Conservation (phyloP, 495 filamentous ascomycete genomes). For the Aspergillus mulundensis region DNA sequence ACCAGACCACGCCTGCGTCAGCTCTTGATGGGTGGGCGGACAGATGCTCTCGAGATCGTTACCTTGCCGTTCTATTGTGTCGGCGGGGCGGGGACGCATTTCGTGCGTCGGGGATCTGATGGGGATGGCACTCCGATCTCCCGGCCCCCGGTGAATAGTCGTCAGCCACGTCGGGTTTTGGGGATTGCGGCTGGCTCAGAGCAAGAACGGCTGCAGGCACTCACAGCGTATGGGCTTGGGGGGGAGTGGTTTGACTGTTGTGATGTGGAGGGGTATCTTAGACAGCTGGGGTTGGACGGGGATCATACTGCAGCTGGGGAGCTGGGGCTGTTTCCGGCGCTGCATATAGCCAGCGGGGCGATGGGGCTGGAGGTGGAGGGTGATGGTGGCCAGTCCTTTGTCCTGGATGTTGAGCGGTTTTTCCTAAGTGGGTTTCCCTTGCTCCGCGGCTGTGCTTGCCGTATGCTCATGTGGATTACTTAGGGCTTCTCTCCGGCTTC, state of each 20-base stretch:
- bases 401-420: slow-evolving; percentile 12
- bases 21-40: slow-evolving; percentile 25
- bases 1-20: slow-evolving; percentile 42
- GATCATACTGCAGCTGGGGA: too few relatives aligned
- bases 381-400: background rate
- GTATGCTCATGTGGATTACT: background rate
- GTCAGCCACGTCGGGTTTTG: slow-evolving; percentile 19
- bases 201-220: background rate
- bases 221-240: slow-evolving; percentile 40
- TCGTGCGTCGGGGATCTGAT: slow-evolving; percentile 17
- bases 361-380: too few relatives aligned
- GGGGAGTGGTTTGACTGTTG: slow-evolving; percentile 70
- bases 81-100: slow-evolving; percentile 65
- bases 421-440: slow-evolving; percentile 8
- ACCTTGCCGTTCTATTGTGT: slow-evolving; percentile 60
- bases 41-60: slow-evolving; percentile 46
- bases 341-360: background rate
- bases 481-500: slow-evolving; percentile 1
- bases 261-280: slow-evolving; percentile 57
- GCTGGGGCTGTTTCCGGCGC: slow-evolving; percentile 9
- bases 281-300: slow-evolving; percentile 19
- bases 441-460: background rate
- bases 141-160: slow-evolving; percentile 22
- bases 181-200: background rate
- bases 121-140: slow-evolving; percentile 17